A percentile compares a stretch with the other conserved stretches of the same genome.
Conservation (phyloP, 805 yeast species). For the Candida cerambycidarum region DNA sequence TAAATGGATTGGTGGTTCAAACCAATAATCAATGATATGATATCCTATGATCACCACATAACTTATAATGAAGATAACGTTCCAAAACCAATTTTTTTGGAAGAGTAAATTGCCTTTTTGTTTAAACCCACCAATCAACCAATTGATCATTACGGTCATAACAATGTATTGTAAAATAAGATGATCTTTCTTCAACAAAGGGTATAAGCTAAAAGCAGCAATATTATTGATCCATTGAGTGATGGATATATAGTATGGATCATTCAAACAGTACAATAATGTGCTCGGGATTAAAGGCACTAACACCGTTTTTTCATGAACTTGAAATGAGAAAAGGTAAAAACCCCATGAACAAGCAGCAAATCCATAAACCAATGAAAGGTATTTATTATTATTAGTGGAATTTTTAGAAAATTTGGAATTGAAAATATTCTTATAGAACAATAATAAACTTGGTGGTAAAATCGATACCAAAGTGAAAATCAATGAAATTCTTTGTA, state of each 20-base stretch:
- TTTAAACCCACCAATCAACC: constrained; percentile 28
- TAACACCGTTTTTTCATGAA: constrained; percentile 89
- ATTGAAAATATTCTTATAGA: constrained; percentile 34
- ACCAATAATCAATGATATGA: constrained; percentile 53
- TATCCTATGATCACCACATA: constrained; percentile 47
- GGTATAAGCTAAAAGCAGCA: constrained; percentile 84
- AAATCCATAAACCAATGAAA: constrained; percentile 58
- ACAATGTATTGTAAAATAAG: constrained; percentile 70
- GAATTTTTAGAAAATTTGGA: constrained; percentile 16
- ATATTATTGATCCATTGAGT: constrained; percentile 86
- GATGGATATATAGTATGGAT: constrained; percentile 63
- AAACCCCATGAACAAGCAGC: constrained; percentile 85
- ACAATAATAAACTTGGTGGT: constrained; percentile 31
- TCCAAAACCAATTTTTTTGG: constrained; percentile 27
- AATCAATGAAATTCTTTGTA: constrained; percentile 57
- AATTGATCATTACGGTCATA: constrained; percentile 52
- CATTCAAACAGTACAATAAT: constrained; percentile 56
- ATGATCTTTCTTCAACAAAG: constrained; percentile 75
- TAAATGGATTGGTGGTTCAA: constrained; percentile 55
- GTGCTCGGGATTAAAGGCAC: constrained; percentile 87
- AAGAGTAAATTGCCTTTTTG: constrained; percentile 20
- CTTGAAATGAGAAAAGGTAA: constrained; percentile 89
- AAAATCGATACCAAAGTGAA: constrained; percentile 46
- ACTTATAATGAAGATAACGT: constrained; percentile 23
- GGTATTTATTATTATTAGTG: constrained; percentile 15